Evolutionary conservation across 306 rosid species (phyloP).

Genomic region (Corylus avellana): DNA sequence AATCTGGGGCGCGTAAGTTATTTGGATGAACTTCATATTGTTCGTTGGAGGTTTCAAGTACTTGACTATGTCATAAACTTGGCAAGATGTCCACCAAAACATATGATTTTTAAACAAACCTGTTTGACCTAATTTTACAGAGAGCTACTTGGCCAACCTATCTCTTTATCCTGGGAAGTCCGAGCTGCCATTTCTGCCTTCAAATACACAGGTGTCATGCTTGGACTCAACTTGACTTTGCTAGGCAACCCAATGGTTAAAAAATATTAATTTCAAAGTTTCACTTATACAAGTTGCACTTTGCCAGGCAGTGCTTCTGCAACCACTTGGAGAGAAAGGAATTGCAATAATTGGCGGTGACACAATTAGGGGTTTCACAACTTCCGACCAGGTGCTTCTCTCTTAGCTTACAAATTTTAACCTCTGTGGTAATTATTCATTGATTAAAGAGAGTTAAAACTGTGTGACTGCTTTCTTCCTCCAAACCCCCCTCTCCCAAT

Average conservation of each 20-base stretch:
- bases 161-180: slow-evolving; percentile 92
- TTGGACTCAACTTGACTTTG: background rate
- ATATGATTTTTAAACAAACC: slow-evolving; percentile 17
- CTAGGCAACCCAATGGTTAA: background rate
- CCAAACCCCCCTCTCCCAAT: background rate
- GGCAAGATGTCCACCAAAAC: slow-evolving; percentile 13
- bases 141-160: slow-evolving; percentile 90
- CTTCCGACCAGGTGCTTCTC: slow-evolving; percentile 70
- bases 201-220: slow-evolving; percentile 78
- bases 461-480: background rate
- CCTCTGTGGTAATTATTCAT: background rate
- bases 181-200: slow-evolving; percentile 87
- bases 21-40: slow-evolving; percentile 13
- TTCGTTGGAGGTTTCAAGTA: slow-evolving; percentile 19
- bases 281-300: slow-evolving; percentile 22
- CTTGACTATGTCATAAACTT: slow-evolving; percentile 13
- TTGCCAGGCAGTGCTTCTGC: slow-evolving; percentile 86
- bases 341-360: slow-evolving; percentile 87
- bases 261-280: background rate
- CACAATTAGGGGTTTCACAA: slow-evolving; percentile 85
- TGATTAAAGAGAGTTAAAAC: background rate
- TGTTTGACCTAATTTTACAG: slow-evolving; percentile 41
- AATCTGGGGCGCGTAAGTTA: slow-evolving; percentile 85
- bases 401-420: slow-evolving; percentile 4
- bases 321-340: slow-evolving; percentile 93